phyloP scores from a whole-genome alignment of 805 yeast species.

The Candida ascalaphidarum region DNA sequence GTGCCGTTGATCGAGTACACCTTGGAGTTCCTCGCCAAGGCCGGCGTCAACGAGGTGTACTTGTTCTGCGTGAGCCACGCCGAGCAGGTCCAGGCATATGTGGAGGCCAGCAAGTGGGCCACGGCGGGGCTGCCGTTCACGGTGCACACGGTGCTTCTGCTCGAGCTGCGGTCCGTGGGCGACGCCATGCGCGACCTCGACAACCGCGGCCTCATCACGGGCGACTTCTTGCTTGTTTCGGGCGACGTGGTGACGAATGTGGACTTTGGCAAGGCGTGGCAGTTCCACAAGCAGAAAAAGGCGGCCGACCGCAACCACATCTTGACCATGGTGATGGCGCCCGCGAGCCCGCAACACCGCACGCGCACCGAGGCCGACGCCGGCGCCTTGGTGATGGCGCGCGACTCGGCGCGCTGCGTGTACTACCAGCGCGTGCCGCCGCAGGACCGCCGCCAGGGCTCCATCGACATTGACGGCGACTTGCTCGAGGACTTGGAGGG shows the following conservation, averaged over 20 bases:
- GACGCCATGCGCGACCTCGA: slow-evolving; percentile 97
- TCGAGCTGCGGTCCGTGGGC: slow-evolving; percentile 88
- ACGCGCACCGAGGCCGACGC: slow-evolving; percentile 76
- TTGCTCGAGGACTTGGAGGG: slow-evolving; percentile 61
- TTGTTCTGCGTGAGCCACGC: slow-evolving; percentile 89
- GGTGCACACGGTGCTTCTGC: slow-evolving; percentile 69
- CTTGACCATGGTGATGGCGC: slow-evolving; percentile 86
- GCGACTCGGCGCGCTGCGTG: slow-evolving; percentile 64
- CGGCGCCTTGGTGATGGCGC: slow-evolving; percentile 77
- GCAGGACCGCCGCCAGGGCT: slow-evolving; percentile 22
- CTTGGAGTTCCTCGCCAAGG: slow-evolving; percentile 83
- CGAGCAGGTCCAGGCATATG: slow-evolving; percentile 75
- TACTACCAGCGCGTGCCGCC: slow-evolving; percentile 77
- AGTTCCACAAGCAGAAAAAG: slow-evolving; percentile 64
- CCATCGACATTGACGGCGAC: slow-evolving; percentile 72
- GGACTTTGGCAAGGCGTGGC: slow-evolving; percentile 66
- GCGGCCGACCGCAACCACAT: slow-evolving; percentile 81
- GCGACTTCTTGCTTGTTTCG: slow-evolving; percentile 82
- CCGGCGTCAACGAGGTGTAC: slow-evolving; percentile 84
- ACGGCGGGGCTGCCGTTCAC: slow-evolving; percentile 69
- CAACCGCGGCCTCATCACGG: slow-evolving; percentile 78
- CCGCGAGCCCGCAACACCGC: slow-evolving; percentile 77
- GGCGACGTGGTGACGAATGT: slow-evolving; percentile 96
- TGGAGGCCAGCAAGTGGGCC: slow-evolving; percentile 66
- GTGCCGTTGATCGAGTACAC: slow-evolving; percentile 94